Evolutionary conservation across 345 rosid species (phyloP), one percentile per base, ranked within the genome.

Genomic region (Arabidopsis suecica): DNA sequence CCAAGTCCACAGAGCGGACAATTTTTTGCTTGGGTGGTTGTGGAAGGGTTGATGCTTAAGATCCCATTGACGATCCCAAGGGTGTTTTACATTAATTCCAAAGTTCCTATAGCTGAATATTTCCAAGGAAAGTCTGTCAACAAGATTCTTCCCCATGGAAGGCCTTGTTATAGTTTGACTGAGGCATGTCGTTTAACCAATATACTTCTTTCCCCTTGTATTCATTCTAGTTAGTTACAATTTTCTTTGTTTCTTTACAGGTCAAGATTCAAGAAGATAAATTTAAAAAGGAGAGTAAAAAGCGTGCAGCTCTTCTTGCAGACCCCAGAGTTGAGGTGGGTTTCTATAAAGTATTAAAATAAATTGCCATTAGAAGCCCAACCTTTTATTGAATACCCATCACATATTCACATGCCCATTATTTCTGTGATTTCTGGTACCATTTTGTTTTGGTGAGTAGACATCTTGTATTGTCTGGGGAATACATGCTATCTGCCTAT

Each of bases 251-350:
- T 60, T 64, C 69, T 71, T 65, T 18, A 81, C 82, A 88, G 96
- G 89, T 90, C 55, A 65, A 59, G 48, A 76, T 82, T 79, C 91
- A 88, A 57, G 97, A 91, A 86, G 91, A 84, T 66, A 89, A 84
- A 49, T 94, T 85, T 72, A 80, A 65, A 80, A 73, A 84, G 37
- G 96, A 90, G 80, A 83, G 86, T 83, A 90, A 85, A 78, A 90
- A 88, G 77, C 85, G 88, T 30, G 85, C 85, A 23, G 95, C 98
- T 64, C 96, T 94, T 75, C 90, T 91, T 65, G 91, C 97, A 34
- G 91, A 94, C 85, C 97, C 98, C 34, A 96, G 88, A 79, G 82
- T 91, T 68, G 96, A 94, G 98, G 98, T 91, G 18, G 89, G 55
- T 65, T 64, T 25, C 51, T 3, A n/a, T 22, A 25, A 3, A 49